Base-by-base conservation (phyloP, 1,284 basidiomycete species). In the Papiliotrema flavescens region DNA sequence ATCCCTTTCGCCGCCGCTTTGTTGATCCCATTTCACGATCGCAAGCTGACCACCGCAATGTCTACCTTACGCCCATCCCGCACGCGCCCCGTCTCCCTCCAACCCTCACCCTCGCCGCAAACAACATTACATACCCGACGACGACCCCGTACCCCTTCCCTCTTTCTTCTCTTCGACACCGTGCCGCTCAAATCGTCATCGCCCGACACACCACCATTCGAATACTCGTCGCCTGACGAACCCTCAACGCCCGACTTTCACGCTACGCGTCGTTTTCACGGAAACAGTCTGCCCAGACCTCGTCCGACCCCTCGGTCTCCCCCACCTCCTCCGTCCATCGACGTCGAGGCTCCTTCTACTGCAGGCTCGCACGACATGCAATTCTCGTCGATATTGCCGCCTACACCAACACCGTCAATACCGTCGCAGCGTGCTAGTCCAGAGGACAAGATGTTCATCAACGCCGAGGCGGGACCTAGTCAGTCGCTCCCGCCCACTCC, bases 401-500 rank as follows among this genome's bases (percentile, higher is more conserved):
- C 41, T 19, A 36, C 35, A 36, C 35, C 35, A 9, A 36, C 35
- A 17, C 35, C 35, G 9, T 11, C 35, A 17, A 36, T 36, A 36
- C 35, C 9, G 11, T 63, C 66, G 11, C 54, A 57, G 5, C n/a
- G n/a, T n/a, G n/a, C n/a, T n/a, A n/a, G n/a, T 54, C 53, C 14
- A 55, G 54, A 20, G 47, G 47, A 41, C 47, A 36, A 24, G 23
- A 54, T 55, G 47, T 51, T 46, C 43, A 53, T 39, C 17, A 43
- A 53, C 43, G 51, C 59, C 8, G 41, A 56, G n/a, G 59, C 62
- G 44, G 63, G 56, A 36, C 61, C 65, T 7, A 63, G 58, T 41
- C 49, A 51, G 5, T 20, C 14, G 32, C 39, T 42, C 15, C 46
- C 42, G 48, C 68, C 70, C 0, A 69, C 69, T 8, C 67, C 69